Base-by-base conservation (phyloP, 2,329 filamentous ascomycete genomes). In the Cadophora gregata region DNA sequence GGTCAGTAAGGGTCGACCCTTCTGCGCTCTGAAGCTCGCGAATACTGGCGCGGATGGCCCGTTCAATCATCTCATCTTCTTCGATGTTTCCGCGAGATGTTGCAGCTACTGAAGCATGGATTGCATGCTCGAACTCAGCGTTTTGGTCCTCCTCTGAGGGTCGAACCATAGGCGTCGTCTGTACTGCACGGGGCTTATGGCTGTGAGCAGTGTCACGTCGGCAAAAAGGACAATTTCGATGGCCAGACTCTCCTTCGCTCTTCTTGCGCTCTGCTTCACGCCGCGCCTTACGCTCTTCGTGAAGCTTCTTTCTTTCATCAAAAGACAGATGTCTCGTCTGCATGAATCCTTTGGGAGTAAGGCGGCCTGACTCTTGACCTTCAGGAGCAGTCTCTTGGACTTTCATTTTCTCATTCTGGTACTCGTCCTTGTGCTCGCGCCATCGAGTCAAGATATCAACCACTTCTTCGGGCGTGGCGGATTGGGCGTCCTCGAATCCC, bases 1-100 rank as follows among this genome's bases (percentile, higher is more conserved):
- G 78, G 50, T 76, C 71, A 9, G 48, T 71, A 1, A 76, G 62
- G 1, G 55, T 62, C 1, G 68, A 67, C 1, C 69, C 76, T 21
- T 78, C 72, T 8, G 75, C 73, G 9, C 74, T 72, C 64, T 84
- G 80, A 9, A 88, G 77, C 71, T 91, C 88, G 16, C 80, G 81
- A 19, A 96, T 82, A 69, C 90, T 93, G 5, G 90, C 88, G 16
- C 91, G 84, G 60, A 96, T 90, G 0, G 92, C 92, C 24, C 86
- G 83, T 75, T 93, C 92, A 58, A 96, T 84, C 66, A 86, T 82
- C 25, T 83, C 84, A 73, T 96, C 93, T 76, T 96, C 90, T 24
- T 87, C 83, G 0, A 83, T 75, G 69, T 95, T 84, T 12, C 92
- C 92, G 0, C 81, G 83, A 0, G 91, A 93, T 0, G 91, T 93